Base-by-base conservation (phyloP, 305 asterid genomes). In the Rubia tinctorum region DNA sequence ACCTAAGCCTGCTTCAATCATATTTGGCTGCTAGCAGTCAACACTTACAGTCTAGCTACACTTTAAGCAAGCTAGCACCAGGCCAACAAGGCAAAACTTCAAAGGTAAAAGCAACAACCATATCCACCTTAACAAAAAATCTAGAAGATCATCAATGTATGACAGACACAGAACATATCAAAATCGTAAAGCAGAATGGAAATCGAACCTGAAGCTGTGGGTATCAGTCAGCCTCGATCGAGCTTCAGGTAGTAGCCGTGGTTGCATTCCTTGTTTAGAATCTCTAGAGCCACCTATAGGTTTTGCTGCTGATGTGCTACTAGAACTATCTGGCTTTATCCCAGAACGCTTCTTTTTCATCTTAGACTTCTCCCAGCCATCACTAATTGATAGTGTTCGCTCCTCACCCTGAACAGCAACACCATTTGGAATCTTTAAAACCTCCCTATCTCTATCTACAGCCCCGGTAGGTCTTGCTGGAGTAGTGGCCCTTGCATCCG, bases 261-360 rank as follows among this genome's bases (percentile, higher is more conserved):
- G 83, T 83, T 85, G 91, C 69, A 81, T 72, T 79, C 96, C 91
- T 83, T 88, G 97, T 79, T 89, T 94, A 51, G 90, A 58, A 81
- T 89, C 99, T 81, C 91, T 80, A 68, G 84, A 82, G 70, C 92
- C 92, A 83, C 88, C 96, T 77, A 76, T 81, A 75, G 87, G 82
- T 80, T 91, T 94, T 68, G 82, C 40, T 61, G 71, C 74, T 79
- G 78, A 59, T 69, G 93, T 82, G 77, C 81, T 81, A 77, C 82
- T 77, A 79, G 87, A 81, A 79, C 61, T 75, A 62, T 94, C 99
- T 76, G 83, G 81, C 88, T 94, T 94, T 82, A 88, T 86, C 78
- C 95, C 87, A 47, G 99, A 88, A 67, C 97, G 99, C 77, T 89
- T 94, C 80, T 89, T 94, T 92, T 94, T 94, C 95, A 84, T 91